Evolutionary conservation across 2,329 filamentous ascomycete species (phyloP), one percentile per base, ranked within the genome.

Genomic region (Penicillium sp.): DNA sequence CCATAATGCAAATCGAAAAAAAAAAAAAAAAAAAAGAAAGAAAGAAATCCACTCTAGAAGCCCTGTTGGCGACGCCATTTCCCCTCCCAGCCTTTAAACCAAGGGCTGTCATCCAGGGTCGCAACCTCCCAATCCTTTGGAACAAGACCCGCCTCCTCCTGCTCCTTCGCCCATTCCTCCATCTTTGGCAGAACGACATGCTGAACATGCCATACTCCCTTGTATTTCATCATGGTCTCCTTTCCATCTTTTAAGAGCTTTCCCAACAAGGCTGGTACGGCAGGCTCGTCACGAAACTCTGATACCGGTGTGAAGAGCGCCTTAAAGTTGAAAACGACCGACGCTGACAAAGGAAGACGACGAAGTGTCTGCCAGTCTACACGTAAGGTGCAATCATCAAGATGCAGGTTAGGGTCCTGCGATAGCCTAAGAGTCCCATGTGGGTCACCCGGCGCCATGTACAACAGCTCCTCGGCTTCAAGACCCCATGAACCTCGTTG

Each of bases 281-380:
- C 89, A 0, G 89, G 84, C 71, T 96, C 91, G 55, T 89, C 80
- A 2, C 84, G 78, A 56, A 96, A 86, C 61, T 89, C 85, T 0
- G 80, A 70, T 0, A 96, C 71, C 0, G 89, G 89, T 0, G 90
- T 95, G 73, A 96, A 96, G 0, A 95, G 73, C 0, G 89, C 90
- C 69, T 93, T 96, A 83, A 93, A 96, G 72, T 95, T 96, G 78
- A 96, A 96, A 0, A 91, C 84, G 1, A 96, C 79, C 0, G 83
- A 88, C 0, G 84, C 90, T 0, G 88, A 91, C 0, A 96, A 78
- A 0, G 91, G 91, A 0, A 96, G 76, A 3, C 91, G 84, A 1
- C 91, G 85, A 4, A 96, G 77, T 0, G 91, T 96, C 74, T 96
- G 92, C 90, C 91, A 96, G 72, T 96, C 91, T 1, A 95, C 90